phyloP scores from a whole-genome alignment of 192 early-diverging fungal genomes.

The Tieghemiomyces parasiticus region DNA sequence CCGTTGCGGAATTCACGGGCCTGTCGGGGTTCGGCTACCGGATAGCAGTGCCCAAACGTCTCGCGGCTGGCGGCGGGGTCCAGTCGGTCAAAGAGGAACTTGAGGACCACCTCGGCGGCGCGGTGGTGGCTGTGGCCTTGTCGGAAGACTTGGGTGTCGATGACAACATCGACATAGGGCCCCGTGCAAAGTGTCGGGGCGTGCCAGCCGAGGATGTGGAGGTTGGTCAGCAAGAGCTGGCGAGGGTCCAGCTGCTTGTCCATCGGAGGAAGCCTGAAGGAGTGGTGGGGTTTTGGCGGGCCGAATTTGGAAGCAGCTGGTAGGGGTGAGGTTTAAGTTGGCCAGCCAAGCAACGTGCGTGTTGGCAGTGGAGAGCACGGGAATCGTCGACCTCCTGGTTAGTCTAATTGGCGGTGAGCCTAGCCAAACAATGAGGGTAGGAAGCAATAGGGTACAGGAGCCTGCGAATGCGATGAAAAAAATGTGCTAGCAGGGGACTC shows the following conservation, averaged over 20 bases:
- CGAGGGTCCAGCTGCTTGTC: not conserved
- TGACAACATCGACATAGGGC: conserved; percentile 23
- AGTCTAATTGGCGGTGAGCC: too few species aligned
- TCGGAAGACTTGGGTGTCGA: conserved; percentile 34
- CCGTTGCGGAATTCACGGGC: conserved; percentile 37
- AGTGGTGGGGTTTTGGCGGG: too few species aligned
- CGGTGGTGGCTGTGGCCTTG: conserved; percentile 35
- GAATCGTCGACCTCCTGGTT: too few species aligned
- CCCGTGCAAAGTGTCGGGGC: conserved; percentile 13
- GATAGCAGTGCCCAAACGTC: conserved; percentile 35
- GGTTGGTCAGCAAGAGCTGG: not conserved
- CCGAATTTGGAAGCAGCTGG: too few species aligned
- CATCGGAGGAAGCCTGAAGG: too few species aligned
- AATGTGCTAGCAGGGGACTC: too few species aligned
- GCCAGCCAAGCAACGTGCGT: too few species aligned
- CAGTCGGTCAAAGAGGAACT: conserved; percentile 32
- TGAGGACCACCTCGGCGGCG: conserved; percentile 37
- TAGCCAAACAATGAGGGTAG: too few species aligned
- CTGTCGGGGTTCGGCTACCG: conserved; percentile 33
- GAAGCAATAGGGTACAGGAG: too few species aligned
- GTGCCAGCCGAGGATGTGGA: not conserved
- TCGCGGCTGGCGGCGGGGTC: conserved; percentile 22
- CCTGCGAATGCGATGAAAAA: too few species aligned
- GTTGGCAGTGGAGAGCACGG: too few species aligned
- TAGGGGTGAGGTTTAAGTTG: too few species aligned